A percentile compares a stretch with the other conserved stretches of the same genome.
Conservation (phyloP, 768 basidiomycete species). For the Lentinula boryana region DNA sequence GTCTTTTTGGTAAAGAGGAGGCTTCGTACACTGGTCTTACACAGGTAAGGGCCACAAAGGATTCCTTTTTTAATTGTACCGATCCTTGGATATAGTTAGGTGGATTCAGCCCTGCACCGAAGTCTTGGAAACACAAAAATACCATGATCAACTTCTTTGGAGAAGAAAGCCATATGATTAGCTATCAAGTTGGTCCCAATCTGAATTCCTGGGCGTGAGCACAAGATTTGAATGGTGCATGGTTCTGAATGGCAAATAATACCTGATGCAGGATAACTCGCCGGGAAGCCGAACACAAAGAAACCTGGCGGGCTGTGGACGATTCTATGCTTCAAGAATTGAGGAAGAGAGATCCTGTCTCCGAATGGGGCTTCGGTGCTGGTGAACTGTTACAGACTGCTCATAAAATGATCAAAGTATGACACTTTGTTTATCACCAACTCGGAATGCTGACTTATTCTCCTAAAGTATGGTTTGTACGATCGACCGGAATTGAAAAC, state of each 20-base stretch:
- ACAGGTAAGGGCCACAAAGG: constrained; percentile 20
- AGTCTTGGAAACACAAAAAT: constrained; percentile 10
- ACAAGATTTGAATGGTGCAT: not conserved
- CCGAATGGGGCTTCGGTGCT: constrained; percentile 13
- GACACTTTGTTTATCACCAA: not conserved
- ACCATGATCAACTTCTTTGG: constrained; percentile 29
- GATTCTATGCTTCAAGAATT: constrained; percentile 10
- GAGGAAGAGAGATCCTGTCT: constrained; percentile 6
- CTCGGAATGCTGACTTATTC: not conserved
- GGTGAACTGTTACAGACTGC: constrained; percentile 13
- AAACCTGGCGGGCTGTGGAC: constrained; percentile 35
- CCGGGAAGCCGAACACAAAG: constrained; percentile 31
- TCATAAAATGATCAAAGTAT: constrained; percentile 13
- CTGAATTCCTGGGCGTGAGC: constrained; percentile 32
- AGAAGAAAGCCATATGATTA: constrained; percentile 29
- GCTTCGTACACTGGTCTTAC: constrained; percentile 32
- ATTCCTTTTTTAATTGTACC: not conserved
- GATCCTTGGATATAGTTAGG: constrained; percentile 21
- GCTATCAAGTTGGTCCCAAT: constrained; percentile 25
- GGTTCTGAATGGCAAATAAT: too few species aligned
- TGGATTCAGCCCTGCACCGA: constrained; percentile 23
- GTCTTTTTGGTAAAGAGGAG: constrained; percentile 29
- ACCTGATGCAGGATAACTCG: constrained; percentile 21
- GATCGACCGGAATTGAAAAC: constrained; percentile 32
- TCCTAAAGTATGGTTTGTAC: constrained; percentile 32